A percentile compares a stretch with the other conserved stretches of the same genome.
phyloP scores from a whole-genome alignment of 139 green algal species.

The Picochlorum sp. region DNA sequence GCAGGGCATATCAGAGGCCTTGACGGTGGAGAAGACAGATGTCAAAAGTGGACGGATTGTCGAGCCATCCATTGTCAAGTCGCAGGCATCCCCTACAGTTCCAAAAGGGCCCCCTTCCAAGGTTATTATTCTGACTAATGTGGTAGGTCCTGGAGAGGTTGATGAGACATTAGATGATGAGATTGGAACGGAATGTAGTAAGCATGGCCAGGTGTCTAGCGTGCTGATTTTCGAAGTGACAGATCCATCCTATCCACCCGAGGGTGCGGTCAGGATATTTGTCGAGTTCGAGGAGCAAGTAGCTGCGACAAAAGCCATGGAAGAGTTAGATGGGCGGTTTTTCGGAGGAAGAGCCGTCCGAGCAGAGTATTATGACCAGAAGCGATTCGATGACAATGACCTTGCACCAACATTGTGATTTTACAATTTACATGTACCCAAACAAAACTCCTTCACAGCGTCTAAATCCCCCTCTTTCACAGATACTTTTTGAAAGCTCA shows the following conservation, averaged over 20 bases:
- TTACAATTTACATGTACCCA: too few species aligned
- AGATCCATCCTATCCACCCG: conserved; percentile 37
- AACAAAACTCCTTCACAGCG: background rate
- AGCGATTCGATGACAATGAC: conserved; percentile 59
- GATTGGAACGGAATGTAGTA: conserved; percentile 78
- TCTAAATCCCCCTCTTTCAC: background rate
- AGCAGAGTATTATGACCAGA: conserved; percentile 76
- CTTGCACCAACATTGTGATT: conserved; percentile 47
- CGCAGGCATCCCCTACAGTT: background rate
- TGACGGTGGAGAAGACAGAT: conserved; percentile 62
- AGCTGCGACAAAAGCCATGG: conserved; percentile 20
- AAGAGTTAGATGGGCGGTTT: conserved; percentile 73
- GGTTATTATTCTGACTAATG: conserved; percentile 63
- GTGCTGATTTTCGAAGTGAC: conserved; percentile 92
- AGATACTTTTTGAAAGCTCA: background rate
- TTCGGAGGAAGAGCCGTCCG: conserved; percentile 74
- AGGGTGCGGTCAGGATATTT: conserved; percentile 82
- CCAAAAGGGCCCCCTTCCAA: conserved; percentile 30
- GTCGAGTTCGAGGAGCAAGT: conserved; percentile 64
- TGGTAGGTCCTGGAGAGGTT: conserved; percentile 81
- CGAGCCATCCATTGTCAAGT: background rate
- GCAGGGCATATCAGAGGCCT: conserved; percentile 81
- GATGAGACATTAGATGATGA: conserved; percentile 88
- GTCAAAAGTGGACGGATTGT: conserved; percentile 18
- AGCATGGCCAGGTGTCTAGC: conserved; percentile 68